A percentile compares a stretch with the other conserved stretches of the same genome.
These are phyloP conservation scores for Sequoia sempervirens DNA, from an alignment of 75 land plant species.

Conservation along the genomic window DNA sequence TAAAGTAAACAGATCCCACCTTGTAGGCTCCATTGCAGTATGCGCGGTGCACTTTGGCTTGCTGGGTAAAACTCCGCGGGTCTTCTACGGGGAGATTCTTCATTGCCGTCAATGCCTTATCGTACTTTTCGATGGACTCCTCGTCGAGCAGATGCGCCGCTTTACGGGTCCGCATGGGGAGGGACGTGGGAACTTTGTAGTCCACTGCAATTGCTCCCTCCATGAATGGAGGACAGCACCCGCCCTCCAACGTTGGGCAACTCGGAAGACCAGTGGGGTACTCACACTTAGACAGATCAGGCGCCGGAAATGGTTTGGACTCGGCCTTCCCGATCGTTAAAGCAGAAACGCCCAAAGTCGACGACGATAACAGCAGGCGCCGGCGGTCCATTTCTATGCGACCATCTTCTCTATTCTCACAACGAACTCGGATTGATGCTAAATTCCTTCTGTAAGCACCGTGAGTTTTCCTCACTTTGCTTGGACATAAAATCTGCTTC, in stretches of 20 bases:
- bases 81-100: slow-evolving; percentile 21
- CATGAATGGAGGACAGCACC: slow-evolving; percentile 34
- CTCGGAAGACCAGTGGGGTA: slow-evolving; percentile 18
- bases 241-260: slow-evolving; percentile 14
- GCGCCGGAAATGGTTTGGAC: slow-evolving; percentile 20
- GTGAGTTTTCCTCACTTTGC: no score
- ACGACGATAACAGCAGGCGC: no score
- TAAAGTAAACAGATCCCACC: slow-evolving; percentile 32
- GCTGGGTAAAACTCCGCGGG: slow-evolving; percentile 23
- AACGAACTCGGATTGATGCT: no score
- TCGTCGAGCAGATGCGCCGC: slow-evolving; percentile 26
- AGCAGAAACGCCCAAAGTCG: no score
- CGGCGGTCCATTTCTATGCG: no score
- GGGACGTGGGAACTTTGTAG: slow-evolving; percentile 11
- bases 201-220: slow-evolving; percentile 11
- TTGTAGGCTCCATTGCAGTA: slow-evolving; percentile 36
- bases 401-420: no score
- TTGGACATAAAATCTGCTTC: no score
- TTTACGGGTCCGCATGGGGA: slow-evolving; percentile 17
- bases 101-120: slow-evolving; percentile 11
- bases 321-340: background rate
- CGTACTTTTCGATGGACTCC: slow-evolving; percentile 23
- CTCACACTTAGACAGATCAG: slow-evolving; percentile 35
- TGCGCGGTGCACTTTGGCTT: slow-evolving; percentile 37
- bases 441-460: no score